Evolutionary conservation across 2,329 filamentous ascomycete species (phyloP), one percentile per base, ranked within the genome.

Genomic region (Beauveria bassiana): DNA sequence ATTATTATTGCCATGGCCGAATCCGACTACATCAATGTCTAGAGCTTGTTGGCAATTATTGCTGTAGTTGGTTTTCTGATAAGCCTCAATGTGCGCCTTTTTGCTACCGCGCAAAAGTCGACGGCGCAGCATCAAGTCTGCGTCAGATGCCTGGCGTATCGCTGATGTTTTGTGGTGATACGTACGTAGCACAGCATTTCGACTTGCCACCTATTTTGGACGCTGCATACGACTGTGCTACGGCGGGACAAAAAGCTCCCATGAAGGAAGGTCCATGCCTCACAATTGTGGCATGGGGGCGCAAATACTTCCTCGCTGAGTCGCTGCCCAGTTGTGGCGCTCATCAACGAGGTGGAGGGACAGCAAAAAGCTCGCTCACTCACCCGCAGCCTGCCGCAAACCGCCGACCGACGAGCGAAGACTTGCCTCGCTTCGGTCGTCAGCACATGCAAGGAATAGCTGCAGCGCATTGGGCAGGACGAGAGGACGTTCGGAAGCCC

Each of bases 231-330:
- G 14, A 38, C 34, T 38, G 34, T 38, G 34, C 34, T 38, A 12
- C 34, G 34, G 5, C 34, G 12, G 34, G 34, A 14, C 34, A 16
- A 5, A 38, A 10, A 20, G 20, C 31, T 51, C 46, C 22, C 9
- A 34, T 34, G 20, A 38, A 43, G 22, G 56, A 50, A 51, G 34
- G 45, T 40, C 31, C 56, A 59, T 43, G 14, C 43, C 31, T 51
- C 34, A 51, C 56, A 51, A 59, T 51, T 59, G 56, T 51, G 56
- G 56, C 55, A 58, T 57, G 55, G 24, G 28, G 45, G 22, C 31
- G 45, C 56, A 20, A 3, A 49, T 40, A 55, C 42, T 20, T 55
- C 3, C 24, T 22, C 9, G 42, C 53, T n/a, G 14, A 34, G 10
- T n/a, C 42, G 26, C 54, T 57, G 28, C 26, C 42, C 42, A 57